Base-by-base conservation (phyloP, 2,329 filamentous ascomycete genomes). In the Ceratocystiopsis sp. region DNA sequence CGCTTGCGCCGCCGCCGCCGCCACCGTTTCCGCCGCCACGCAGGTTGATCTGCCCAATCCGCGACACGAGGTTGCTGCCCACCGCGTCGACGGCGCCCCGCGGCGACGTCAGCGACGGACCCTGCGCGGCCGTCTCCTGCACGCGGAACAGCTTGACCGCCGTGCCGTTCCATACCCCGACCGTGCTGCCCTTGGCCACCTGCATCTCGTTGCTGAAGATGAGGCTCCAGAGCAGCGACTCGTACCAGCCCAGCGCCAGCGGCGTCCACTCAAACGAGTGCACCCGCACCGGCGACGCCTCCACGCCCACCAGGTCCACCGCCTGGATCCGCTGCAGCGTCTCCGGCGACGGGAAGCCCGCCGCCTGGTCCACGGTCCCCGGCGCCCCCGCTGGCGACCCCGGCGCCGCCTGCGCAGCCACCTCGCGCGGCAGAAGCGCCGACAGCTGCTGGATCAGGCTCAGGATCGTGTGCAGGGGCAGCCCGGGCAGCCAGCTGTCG, bases 191-290 rank as follows among this genome's bases (percentile, higher is more conserved):
- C 56, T 81, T 87, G 0, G 80, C 75, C 25, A 89, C 75, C 45
- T 86, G 77, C 78, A 94, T 84, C 63, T 98, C 91, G 53, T 78
- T 80, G 25, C 82, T 78, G 58, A 95, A 96, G 42, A 95, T 77
- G 52, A 95, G 84, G 15, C 85, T 80, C 91, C 91, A 98, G 11
- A 98, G 68, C 13, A 96, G 68, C 6, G 84, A 89, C 60, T 95
- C 85, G 59, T 96, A 95, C 91, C 91, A 96, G 40, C 87, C 89
- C 41, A 96, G 68, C 0, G 84, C 82, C 33, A 94, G 67, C 0
- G 84, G 79, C 3, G 86, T 89, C 89, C 89, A 96, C 61, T 94
- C 85, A 54, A 96, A 96, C 14, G 84, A 80, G 56, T 95, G 87
- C 15, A 91, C 80, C 32, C 82, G 51, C 42, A 84, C 71, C 0